phyloP scores from a whole-genome alignment of 2,329 filamentous ascomycete genomes.

The Trichoderma sp. region DNA sequence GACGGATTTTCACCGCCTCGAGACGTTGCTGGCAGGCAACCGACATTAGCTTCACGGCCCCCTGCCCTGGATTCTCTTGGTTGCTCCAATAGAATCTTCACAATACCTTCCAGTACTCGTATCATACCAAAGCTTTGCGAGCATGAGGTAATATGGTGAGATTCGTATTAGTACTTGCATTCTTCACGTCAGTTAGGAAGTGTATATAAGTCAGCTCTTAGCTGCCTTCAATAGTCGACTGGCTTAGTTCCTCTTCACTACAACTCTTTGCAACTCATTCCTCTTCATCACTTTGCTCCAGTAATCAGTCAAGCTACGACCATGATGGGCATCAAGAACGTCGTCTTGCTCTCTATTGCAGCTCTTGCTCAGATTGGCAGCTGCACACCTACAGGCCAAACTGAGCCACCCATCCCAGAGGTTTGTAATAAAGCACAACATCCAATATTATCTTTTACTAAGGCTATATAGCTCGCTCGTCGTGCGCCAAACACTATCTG shows the following conservation, averaged over 20 bases:
- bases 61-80: background rate
- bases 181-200: background rate
- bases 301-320: background rate
- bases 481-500: slow-evolving; percentile 9
- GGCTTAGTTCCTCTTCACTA: background rate
- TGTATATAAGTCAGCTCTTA: background rate
- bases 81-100: background rate
- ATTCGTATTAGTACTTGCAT: background rate
- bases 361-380: slow-evolving; percentile 13
- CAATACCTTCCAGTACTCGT: background rate
- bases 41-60: background rate
- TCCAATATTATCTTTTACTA: background rate
- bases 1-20: background rate
- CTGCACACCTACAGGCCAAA: background rate
- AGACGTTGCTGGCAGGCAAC: background rate
- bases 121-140: background rate
- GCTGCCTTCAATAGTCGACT: background rate
- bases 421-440: background rate
- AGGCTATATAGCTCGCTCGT: background rate
- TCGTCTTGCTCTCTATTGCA: slow-evolving; percentile 6
- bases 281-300: no score
- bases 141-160: background rate
- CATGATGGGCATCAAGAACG: slow-evolving; percentile 4
- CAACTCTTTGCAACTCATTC: background rate
- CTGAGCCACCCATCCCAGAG: slow-evolving; percentile 9